A percentile compares a stretch with the other conserved stretches of the same genome.
These are phyloP conservation scores for Akanthomyces muscarius DNA, from an alignment of 2,329 filamentous ascomycete species.

Conservation along the genomic window DNA sequence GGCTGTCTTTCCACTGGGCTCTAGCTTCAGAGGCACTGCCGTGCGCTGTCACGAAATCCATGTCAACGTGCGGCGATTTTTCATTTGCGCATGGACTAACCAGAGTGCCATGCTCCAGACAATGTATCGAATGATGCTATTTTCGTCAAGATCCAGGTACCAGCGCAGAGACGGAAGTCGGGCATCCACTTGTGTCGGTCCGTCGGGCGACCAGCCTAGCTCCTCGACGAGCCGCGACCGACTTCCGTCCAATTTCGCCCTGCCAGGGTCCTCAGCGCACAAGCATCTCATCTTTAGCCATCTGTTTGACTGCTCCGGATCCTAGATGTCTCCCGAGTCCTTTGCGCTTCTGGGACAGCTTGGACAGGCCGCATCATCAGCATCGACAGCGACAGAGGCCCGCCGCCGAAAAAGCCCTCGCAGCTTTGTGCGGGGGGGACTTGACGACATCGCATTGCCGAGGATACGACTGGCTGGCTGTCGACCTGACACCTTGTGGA, in stretches of 20 bases:
- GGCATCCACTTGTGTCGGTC: constrained; percentile 15
- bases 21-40: neutral
- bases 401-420: neutral
- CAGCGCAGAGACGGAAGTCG: constrained; percentile 11
- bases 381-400: neutral
- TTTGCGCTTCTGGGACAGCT: too few species aligned
- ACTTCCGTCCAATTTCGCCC: constrained; percentile 14
- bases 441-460: too few species aligned
- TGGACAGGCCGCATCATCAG: neutral
- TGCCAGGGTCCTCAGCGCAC: neutral
- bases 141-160: constrained; percentile 10
- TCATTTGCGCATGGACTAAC: neutral
- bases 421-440: neutral
- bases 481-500: too few species aligned
- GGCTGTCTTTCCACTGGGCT: neutral
- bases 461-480: too few species aligned
- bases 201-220: constrained; percentile 17
- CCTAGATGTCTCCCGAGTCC: neutral
- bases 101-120: neutral
- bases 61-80: neutral
- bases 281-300: neutral
- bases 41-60: neutral
- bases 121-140: neutral
- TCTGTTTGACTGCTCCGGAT: too few species aligned
- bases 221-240: constrained; percentile 13